These are phyloP conservation scores for Huntiella abstrusa DNA, from an alignment of 2,329 filamentous ascomycete genomes.

Conservation along the genomic window DNA sequence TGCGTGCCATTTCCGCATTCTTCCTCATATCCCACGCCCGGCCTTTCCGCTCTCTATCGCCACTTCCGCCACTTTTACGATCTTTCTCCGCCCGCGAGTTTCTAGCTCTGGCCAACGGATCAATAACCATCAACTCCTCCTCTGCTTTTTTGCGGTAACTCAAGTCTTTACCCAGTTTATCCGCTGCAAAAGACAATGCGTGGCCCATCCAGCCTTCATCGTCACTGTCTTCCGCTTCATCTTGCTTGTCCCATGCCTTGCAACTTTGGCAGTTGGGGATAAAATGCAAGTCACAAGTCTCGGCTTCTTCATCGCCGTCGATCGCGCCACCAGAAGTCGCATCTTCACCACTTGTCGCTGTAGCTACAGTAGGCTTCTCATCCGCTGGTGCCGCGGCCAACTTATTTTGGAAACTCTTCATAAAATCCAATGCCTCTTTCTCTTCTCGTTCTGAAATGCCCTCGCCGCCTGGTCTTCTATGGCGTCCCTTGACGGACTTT, in stretches of 20 bases:
- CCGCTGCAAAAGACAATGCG: conserved; percentile 67
- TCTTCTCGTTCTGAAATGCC: conserved; percentile 24
- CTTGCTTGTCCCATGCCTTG: conserved; percentile 57
- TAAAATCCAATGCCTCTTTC: conserved; percentile 15
- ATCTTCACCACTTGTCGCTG: not conserved
- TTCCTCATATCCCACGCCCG: conserved; percentile 38
- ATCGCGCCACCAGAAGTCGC: conserved; percentile 1
- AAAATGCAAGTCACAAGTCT: conserved; percentile 83
- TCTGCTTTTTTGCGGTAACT: conserved; percentile 81
- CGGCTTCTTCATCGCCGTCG: conserved; percentile 46
- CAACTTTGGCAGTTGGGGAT: conserved; percentile 92
- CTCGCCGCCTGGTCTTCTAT: conserved; percentile 35
- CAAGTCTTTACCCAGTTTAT: conserved; percentile 78
- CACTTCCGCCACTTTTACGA: conserved; percentile 28
- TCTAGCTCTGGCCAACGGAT: conserved; percentile 66
- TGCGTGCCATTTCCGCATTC: conserved; percentile 36
- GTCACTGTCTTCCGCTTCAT: conserved; percentile 23
- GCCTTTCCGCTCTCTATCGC: conserved; percentile 24
- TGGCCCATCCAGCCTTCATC: conserved; percentile 73
- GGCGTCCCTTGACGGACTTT: conserved; percentile 51
- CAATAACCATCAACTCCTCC: conserved; percentile 81
- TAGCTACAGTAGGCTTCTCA: not conserved
- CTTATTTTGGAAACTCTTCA: conserved; percentile 8
- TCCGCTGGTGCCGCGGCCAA: conserved; percentile 1
- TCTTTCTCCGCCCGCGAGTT: conserved; percentile 44